Conservation (phyloP, 2,329 filamentous ascomycete genomes). For the Aspergillus calidoustus region DNA sequence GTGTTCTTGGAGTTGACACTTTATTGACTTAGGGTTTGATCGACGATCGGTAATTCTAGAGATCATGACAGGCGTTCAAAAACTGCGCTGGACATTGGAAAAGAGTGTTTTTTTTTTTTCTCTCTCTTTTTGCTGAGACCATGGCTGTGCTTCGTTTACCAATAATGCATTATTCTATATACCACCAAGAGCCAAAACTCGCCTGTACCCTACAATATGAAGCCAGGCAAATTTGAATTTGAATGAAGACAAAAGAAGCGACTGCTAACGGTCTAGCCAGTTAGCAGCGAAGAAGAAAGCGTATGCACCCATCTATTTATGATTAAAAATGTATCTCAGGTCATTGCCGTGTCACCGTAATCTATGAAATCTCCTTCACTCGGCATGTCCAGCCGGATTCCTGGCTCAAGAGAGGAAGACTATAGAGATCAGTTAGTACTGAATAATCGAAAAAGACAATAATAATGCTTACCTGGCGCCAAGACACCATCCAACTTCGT, state of each 20-base stretch:
- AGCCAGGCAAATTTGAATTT: constrained; percentile 10
- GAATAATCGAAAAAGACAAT: constrained; percentile 11
- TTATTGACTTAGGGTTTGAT: neutral
- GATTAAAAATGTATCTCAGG: constrained; percentile 22
- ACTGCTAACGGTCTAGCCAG: constrained; percentile 26
- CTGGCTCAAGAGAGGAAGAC: constrained; percentile 80
- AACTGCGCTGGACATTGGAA: neutral
- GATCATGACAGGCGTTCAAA: constrained; percentile 2
- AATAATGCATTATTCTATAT: constrained; percentile 9
- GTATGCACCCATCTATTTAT: constrained; percentile 29
- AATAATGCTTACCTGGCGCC: constrained; percentile 76
- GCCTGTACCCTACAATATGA: constrained; percentile 20
- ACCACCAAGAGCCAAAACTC: constrained; percentile 9
- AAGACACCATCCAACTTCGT: constrained; percentile 96
- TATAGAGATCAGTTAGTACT: constrained; percentile 46
- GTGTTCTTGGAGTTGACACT: neutral
- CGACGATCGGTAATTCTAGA: neutral
- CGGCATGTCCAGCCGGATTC: constrained; percentile 90
- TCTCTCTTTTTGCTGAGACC: neutral
- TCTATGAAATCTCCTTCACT: constrained; percentile 70
- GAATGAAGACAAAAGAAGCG: constrained; percentile 13
- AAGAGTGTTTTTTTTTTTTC: neutral
- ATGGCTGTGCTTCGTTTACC: neutral
- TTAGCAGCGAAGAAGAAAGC: constrained; percentile 32
- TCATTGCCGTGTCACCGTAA: constrained; percentile 23